Evolutionary conservation across 2,329 filamentous ascomycete genomes (phyloP), one percentile per base, ranked within the genome.

Genomic region (Falciphora oryzae): DNA sequence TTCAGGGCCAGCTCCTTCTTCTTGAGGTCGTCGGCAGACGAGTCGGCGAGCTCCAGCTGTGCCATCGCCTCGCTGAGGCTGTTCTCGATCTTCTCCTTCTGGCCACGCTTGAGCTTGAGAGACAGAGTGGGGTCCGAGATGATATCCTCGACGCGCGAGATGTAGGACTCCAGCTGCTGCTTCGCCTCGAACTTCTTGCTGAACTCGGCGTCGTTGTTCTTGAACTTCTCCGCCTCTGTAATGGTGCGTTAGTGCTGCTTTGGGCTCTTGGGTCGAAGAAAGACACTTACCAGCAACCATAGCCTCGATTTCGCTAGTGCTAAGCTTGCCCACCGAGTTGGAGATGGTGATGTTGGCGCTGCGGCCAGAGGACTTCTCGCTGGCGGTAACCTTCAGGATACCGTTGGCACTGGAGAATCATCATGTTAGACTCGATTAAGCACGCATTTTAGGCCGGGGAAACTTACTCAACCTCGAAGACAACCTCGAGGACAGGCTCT

Each of bases 1-100:
- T 98, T 99, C 70, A 99, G 87, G 67, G 93, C 93, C 71, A 99
- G 85, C 86, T 99, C 95, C 89, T 97, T 96, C 92, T 98, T 98
- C 92, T 96, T 98, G 73, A 99, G 85, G 77, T 99, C 95, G 73
- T 99, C 96, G 67, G 93, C 91, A 68, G 83, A 81, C 65, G 92
- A 91, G 72, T 99, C 96, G 80, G 94, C 91, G 75, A 99, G 83
- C 88, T 99, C 95, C 69, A 99, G 91, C 82, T 96, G 90, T 70
- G 88, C 91, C 95, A 99, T 98, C 73, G 95, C 95, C 74, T 99
- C 95, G 80, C 90, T 94, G 73, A 99, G 91, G 72, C 93, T 91
- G 76, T 90, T 89, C 88, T 99, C 95, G 71, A 99, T 97, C 90
- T 97, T 98, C 83, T 97, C 93, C 90, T 97, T 97, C 86, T 96